Base-by-base conservation (phyloP, 441 rosid species). In the Breynia disticha region DNA sequence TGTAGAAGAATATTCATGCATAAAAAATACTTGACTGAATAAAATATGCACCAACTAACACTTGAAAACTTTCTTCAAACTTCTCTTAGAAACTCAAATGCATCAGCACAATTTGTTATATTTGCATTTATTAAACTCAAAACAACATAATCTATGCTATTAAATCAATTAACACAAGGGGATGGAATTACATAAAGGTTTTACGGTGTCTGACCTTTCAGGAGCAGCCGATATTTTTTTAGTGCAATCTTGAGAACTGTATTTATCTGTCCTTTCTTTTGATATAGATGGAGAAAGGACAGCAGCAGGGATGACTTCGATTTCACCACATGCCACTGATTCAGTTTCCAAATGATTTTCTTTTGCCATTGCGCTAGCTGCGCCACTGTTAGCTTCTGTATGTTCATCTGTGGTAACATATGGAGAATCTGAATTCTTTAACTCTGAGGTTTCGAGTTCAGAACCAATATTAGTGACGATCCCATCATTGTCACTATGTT, bases 121-220 rank as follows among this genome's bases (percentile, higher is more conserved):
- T 28, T 28, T 28, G 35, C 8, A 28, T 28, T 28, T 28, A 28
- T 28, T 28, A 28, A 28, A 28, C 35, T 28, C 35, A 28, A 2
- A 28, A 28, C 35, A 5, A 28, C 35, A 5, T 28, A 4, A 28
- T 28, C 35, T 28, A 28, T 28, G 35, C 2, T 28, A 28, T 28
- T 28, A 28, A 28, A 28, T 9, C 44, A 41, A 15, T 11, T 11
- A 41, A 57, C 20, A 19, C 5, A 35, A 35, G 4, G 21, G 39
- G 46, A 45, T 22, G 20, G 21, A 11, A 46, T 52, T 2, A 38
- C 37, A 13, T 2, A 11, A 52, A 24, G 16, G 14, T 63, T 16
- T 19, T 12, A 46, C 19, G 54, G 59, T 60, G 19, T 53, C 77
- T 72, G 52, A 82, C 88, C 83, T 76, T 56, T 59, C 60, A 1